These are phyloP conservation scores for Coniochaeta sp. DNA, from an alignment of 2,329 filamentous ascomycete species.

Conservation along the genomic window DNA sequence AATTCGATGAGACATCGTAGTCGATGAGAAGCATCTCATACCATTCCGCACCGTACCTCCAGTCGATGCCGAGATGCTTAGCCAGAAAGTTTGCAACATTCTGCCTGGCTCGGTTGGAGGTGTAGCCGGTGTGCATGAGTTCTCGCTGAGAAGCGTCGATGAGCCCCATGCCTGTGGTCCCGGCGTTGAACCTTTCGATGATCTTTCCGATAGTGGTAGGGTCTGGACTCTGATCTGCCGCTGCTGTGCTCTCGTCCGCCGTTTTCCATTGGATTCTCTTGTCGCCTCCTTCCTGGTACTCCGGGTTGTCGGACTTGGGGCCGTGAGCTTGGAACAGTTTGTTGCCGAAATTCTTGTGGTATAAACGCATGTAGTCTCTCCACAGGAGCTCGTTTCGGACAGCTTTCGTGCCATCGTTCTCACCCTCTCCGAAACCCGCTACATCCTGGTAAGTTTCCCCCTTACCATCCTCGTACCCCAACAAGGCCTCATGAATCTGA, in stretches of 20 bases:
- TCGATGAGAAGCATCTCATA: conserved; percentile 70
- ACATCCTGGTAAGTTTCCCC: conserved; percentile 30
- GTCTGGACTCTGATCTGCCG: conserved; percentile 27
- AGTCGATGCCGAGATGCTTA: conserved; percentile 69
- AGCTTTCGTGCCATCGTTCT: conserved; percentile 63
- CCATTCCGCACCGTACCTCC: conserved; percentile 76
- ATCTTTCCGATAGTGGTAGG: conserved; percentile 37
- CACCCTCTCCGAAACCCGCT: conserved; percentile 58
- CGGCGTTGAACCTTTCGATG: conserved; percentile 54
- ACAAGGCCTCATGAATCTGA: conserved; percentile 61
- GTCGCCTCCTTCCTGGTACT: conserved; percentile 37
- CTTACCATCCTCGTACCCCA: conserved; percentile 61
- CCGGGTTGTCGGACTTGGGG: conserved; percentile 42
- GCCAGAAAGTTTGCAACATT: conserved; percentile 70
- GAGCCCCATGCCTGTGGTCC: conserved; percentile 66
- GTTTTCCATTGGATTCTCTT: conserved; percentile 39
- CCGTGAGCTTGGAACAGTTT: conserved; percentile 60
- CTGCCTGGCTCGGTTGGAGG: conserved; percentile 67
- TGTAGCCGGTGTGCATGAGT: conserved; percentile 68
- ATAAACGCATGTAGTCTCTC: conserved; percentile 77
- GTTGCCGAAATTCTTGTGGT: conserved; percentile 59
- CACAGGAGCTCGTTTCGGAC: conserved; percentile 69
- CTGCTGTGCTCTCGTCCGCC: conserved; percentile 21
- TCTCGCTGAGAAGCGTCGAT: conserved; percentile 75
- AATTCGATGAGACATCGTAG: conserved; percentile 70